Evolutionary conservation across 129 eudicot genomes (phyloP), one percentile per base, ranked within the genome.

Genomic region (Artemisia argyi): DNA sequence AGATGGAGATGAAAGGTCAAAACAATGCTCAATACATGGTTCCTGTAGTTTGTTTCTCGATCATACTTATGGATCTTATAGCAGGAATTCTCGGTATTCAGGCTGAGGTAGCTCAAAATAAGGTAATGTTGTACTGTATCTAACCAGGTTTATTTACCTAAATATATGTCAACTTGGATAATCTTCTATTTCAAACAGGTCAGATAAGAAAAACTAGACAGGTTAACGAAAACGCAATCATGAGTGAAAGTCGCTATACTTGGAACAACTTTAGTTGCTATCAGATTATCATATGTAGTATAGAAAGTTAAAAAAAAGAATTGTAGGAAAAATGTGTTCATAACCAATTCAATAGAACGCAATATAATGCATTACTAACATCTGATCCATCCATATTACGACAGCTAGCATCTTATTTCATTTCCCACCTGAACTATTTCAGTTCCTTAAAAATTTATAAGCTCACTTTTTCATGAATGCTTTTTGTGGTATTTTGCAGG

Each of bases 21-120:
- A 58, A 28, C 51, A 59, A 13, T 7, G 5, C 53, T 76, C 74
- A 79, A 68, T 81, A 76, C 65, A 73, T 63, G 0, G 76, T 82
- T 24, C 80, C 80, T 3, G 22, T 82, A 8, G 77, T 89, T 12
- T 92, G 98, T 73, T 72, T 92, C 64, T 22, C 76, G 46, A 80
- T 92, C 80, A 70, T 89, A 19, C 61, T 85, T 32, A 11, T 92
- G 82, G 98, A 89, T 58, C 77, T 87, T 20, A 65, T 71, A 1
- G 98, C 98, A 0, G 98, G 95, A n/a, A 83, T 92, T 22, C 96
- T 92, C 9, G 91, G 96, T 42, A 89, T 92, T 65, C 80, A 89
- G 73, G 96, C 96, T 3, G 88, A 92, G 76, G 75, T 86, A 35
- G 88, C 94, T 56, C 91, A 92, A 66, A 89, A 92, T 81, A 85